Evolutionary conservation across 257 asterid species (phyloP).

Genomic region (Eucommia ulmoides): DNA sequence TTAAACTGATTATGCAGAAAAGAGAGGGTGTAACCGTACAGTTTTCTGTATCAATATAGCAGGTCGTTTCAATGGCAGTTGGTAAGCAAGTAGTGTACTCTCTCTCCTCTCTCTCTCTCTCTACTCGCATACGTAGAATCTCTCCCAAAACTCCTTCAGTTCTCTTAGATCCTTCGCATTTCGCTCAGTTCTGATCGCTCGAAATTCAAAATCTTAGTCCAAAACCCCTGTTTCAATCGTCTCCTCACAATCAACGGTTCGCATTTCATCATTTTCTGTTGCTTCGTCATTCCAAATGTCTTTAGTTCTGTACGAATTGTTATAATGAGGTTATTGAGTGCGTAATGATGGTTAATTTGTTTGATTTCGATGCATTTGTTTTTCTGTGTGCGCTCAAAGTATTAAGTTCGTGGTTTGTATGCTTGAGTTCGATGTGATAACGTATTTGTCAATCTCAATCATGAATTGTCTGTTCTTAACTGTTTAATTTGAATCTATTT

Average conservation of each 20-base stretch:
- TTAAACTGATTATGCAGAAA: not conserved
- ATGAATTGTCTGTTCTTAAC: too few relatives aligned
- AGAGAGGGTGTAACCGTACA: conserved; percentile 28
- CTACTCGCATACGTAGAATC: not conserved
- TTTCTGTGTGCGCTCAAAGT: not conserved
- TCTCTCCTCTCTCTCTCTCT: conserved; percentile 15
- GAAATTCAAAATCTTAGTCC: not conserved
- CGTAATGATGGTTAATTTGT: not conserved
- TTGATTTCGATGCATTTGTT: not conserved
- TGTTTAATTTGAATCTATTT: too few relatives aligned
- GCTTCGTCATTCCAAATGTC: conserved; percentile 25
- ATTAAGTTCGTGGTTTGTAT: not conserved
- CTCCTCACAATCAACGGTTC: not conserved
- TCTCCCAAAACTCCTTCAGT: conserved; percentile 4
- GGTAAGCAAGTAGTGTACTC: conserved; percentile 39
- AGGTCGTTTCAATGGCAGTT: conserved; percentile 58
- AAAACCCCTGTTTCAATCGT: conserved; percentile 4
- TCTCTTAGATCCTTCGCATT: conserved; percentile 7
- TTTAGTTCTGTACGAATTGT: conserved; percentile 14
- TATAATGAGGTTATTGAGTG: conserved; percentile 13
- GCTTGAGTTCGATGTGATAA: not conserved
- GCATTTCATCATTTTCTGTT: conserved; percentile 3
- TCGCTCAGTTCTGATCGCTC: conserved; percentile 4
- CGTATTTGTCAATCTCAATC: too few relatives aligned
- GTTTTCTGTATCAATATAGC: conserved; percentile 16